Evolutionary conservation across 257 asterid species (phyloP), one percentile per base, ranked within the genome.

Genomic region (Apocynum venetum): DNA sequence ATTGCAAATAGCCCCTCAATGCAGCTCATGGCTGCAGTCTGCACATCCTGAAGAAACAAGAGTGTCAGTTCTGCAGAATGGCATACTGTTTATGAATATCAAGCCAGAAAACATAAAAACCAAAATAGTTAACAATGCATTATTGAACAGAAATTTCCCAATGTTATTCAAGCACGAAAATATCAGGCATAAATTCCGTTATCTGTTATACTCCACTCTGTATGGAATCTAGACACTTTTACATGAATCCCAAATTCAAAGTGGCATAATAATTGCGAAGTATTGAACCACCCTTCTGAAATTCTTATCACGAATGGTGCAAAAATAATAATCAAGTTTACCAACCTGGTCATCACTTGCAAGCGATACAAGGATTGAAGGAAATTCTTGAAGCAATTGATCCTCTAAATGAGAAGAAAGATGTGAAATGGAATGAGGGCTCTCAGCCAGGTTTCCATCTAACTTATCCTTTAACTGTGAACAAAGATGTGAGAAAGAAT

Each of bases 321-420:
- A 55, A 25, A 72, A 40, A 41, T 66, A 79, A 35, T 53, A 52
- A 36, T 56, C 63, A 79, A 64, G 73, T 73, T 66, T 35, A 20
- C 78, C 78, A 85, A 91, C 99, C 99, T 93, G 91, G 79, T 83
- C 79, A 76, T 88, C 93, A 85, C 93, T 89, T 35, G 98, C 85
- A 68, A 96, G 82, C 11, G 96, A 93, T 55, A 96, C 94, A 63
- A 96, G 94, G 80, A 90, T 66, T 40, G 91, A 84, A 74, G 98
- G 94, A 80, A 91, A 91, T 73, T 88, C 87, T 41, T 83, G 78
- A 41, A 90, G 84, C 76, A 93, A 84, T 80, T 90, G 84, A 59
- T 74, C 76, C 52, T 88, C 80, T 64, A 82, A 81, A 7, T 44
- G 53, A 68, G 73, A 68, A 43, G 38, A 68, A 43, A 19, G 52